Evolutionary conservation across 2,329 filamentous ascomycete genomes (phyloP), one percentile per base, ranked within the genome.

Genomic region (Aspergillus viridinutans): DNA sequence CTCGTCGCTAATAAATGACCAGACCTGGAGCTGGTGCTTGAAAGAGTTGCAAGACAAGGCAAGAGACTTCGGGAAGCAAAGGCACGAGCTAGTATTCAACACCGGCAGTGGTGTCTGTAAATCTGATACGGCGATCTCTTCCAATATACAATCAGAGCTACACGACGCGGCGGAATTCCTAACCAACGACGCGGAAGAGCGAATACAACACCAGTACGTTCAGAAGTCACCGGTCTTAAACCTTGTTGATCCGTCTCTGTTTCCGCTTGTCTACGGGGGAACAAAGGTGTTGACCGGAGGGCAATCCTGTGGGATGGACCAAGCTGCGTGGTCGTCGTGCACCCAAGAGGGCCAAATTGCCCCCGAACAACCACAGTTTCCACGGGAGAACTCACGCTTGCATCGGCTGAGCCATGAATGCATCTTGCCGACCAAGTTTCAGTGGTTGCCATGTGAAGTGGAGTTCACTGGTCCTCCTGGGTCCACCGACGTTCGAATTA

Each of bases 401-500:
- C 26, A 28, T 8, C 8, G 26, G 26, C 26, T 28, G 5, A 28
- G 26, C 8, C 26, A 28, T 8, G 26, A 29, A 8, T 50, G 48
- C 2, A n/a, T n/a, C n/a, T n/a, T n/a, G n/a, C n/a, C 58, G 5
- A 47, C 35, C 17, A 52, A 29, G 6, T 60, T 52, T 42, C 56
- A 60, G 53, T 60, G 58, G 56, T 50, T 60, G 40, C 58, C 58
- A 3, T 56, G 56, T 4, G 56, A 60, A 52, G 58, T 58, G 29
- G 53, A 58, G 29, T 57, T 61, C 20, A 47, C 35, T 14, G 53
- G 54, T n/a, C 54, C 54, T 8, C 10, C 26, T 26, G 53, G 54
- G 20, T 58, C 56, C 12, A 53, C 56, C 1, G 51, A 61, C 1
- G 12, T 56, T 42, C 54, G n/a, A 14, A 52, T 56, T 40, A 52